A percentile compares a stretch with the other conserved stretches of the same genome.
Conservation (phyloP, 345 rosid species). For the Euphorbia tirucalli region DNA sequence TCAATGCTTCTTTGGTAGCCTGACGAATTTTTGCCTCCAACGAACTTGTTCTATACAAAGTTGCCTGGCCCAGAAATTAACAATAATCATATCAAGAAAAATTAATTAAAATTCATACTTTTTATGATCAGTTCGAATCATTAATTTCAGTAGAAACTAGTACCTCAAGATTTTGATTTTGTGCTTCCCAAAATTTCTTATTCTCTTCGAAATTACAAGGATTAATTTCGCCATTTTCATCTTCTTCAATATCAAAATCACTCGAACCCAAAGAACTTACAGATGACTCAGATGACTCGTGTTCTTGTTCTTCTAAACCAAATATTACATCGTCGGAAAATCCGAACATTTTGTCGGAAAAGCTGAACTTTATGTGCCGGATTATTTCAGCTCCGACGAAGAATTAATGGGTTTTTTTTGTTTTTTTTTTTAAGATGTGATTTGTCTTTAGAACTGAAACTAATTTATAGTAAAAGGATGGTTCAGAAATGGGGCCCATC, state of each 20-base stretch:
- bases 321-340: slow-evolving; percentile 52
- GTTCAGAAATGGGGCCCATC: slow-evolving; percentile 25
- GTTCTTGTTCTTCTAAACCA: slow-evolving; percentile 46
- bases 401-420: too few species aligned
- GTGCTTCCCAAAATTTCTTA: slow-evolving; percentile 68
- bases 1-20: slow-evolving; percentile 56
- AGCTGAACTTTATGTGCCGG: slow-evolving; percentile 12
- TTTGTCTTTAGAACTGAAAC: not conserved
- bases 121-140: too few species aligned
- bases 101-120: not conserved
- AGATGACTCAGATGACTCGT: slow-evolving; percentile 13
- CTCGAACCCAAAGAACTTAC: slow-evolving; percentile 22
- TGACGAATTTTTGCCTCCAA: slow-evolving; percentile 63
- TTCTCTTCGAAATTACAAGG: slow-evolving; percentile 39
- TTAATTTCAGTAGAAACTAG: not conserved
- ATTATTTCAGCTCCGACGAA: slow-evolving; percentile 12
- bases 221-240: slow-evolving; percentile 29
- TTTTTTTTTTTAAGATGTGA: too few species aligned
- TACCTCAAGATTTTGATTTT: slow-evolving; percentile 76
- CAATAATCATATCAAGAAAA: not conserved
- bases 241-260: slow-evolving; percentile 16
- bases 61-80: slow-evolving; percentile 44
- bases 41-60: slow-evolving; percentile 57
- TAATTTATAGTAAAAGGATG: slow-evolving; percentile 22
- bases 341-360: slow-evolving; percentile 50